These are phyloP conservation scores for Bidens hawaiensis DNA, from an alignment of 140 eudicot species.

Conservation along the genomic window DNA sequence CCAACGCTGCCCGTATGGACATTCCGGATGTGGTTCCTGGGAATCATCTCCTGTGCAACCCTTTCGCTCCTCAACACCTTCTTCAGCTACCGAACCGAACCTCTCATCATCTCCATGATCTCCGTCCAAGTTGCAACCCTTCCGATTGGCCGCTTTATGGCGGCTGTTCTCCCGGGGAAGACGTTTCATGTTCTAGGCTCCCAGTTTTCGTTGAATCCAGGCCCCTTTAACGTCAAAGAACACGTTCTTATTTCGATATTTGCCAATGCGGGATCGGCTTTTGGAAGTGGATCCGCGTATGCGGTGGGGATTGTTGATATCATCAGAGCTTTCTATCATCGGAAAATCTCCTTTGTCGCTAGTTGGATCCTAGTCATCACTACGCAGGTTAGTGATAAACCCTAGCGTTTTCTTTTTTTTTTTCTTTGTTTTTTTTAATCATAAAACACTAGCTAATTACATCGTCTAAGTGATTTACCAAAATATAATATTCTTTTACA, in stretches of 20 bases:
- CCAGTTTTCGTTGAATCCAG: constrained; percentile 50
- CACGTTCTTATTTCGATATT: no score
- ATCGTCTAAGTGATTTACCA: no score
- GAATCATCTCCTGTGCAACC: constrained; percentile 40
- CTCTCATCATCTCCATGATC: constrained; percentile 40
- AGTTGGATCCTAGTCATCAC: constrained; percentile 55
- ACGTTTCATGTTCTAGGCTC: constrained; percentile 26
- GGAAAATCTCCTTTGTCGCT: constrained; percentile 53
- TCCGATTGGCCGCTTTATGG: constrained; percentile 66
- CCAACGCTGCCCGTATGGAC: no score
- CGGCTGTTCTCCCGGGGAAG: constrained; percentile 35
- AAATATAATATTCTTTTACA: no score
- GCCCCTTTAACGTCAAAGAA: constrained; percentile 64
- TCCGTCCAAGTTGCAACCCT: no score
- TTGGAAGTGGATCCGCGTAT: constrained; percentile 56
- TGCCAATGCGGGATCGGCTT: constrained; percentile 53
- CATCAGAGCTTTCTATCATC: constrained; percentile 42
- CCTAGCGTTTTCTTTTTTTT: no score
- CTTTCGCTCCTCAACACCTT: constrained; percentile 52
- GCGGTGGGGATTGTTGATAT: constrained; percentile 57
- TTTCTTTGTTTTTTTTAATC: no score
- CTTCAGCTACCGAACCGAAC: constrained; percentile 47
- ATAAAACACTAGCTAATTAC: no score
- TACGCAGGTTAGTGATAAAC: constrained; percentile 44
- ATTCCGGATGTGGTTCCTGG: no score